Evolutionary conservation across 441 rosid species (phyloP).

Genomic region (Syzygium malaccense): DNA sequence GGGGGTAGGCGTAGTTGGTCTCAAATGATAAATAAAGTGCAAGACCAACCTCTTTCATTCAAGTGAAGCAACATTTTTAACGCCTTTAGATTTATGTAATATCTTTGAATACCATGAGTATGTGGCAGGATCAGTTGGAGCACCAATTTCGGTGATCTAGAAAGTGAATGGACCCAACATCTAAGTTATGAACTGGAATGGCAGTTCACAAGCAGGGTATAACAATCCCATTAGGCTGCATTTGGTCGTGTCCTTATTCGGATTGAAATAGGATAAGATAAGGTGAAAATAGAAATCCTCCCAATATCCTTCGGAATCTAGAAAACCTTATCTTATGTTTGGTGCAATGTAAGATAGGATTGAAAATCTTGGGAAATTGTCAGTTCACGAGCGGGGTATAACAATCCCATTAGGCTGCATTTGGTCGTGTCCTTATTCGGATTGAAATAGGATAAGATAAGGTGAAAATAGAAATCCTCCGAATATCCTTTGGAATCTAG

Average conservation of each 20-base stretch:
- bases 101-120: neutral
- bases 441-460: neutral
- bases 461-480: neutral
- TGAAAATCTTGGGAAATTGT: neutral
- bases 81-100: neutral
- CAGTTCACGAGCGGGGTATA: neutral
- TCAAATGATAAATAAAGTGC: neutral
- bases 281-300: neutral
- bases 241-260: neutral
- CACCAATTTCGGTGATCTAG: neutral
- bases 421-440: neutral
- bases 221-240: neutral
- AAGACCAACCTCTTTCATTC: neutral
- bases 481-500: neutral
- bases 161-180: neutral
- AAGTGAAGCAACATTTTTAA: neutral
- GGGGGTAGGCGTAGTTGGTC: neutral
- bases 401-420: neutral
- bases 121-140: neutral
- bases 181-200: neutral
- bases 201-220: neutral
- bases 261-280: neutral
- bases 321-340: neutral
- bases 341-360: neutral
- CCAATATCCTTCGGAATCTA: neutral